Evolutionary conservation across 192 early-diverging fungal species (phyloP), one percentile per base, ranked within the genome.

Genomic region (Backusella liffmaniae): DNA sequence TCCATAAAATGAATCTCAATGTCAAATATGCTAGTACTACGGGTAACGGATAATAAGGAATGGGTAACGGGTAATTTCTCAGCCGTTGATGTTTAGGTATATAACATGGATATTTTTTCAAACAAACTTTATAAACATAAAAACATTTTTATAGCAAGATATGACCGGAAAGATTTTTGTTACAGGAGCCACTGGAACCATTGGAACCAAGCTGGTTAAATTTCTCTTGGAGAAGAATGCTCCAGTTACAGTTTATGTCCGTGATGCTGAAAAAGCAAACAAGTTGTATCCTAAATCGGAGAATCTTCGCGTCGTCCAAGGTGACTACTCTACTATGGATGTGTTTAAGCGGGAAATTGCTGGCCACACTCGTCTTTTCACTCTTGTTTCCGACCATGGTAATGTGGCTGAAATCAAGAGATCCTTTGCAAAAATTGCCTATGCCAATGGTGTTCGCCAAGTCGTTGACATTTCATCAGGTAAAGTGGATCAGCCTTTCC

Each of bases 391-490:
- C 0, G 72, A 67, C 39, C 1, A 69, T 2, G 26, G 18, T 5
- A 5, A 15, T 21, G 56, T 73, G 62, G 26, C 37, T 8, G 4
- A 53, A 6, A 51, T 73, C 32, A 73, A 73, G 66, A 9, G 6
- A 13, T 18, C 18, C 0, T 53, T 59, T 32, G 72, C 77, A 16
- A 68, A 35, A 3, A 37, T 66, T 23, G 68, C 70, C 4, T 78
- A 78, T 26, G 51, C 42, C 8, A 72, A 72, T 21, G 77, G 72
- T 39, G 77, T 71, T 5, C 68, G 68, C n/a, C 77, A 78, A 73
- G 39, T 78, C 29, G 77, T 78, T 8, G 77, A 78, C 56, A 68
- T 78, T 34, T 78, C 77, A 0, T 73, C 66, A 2, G 35, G 56
- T 44, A 21, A 18, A 6, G 26, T 59, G 4, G 26, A 66, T 4